Evolutionary conservation across 768 basidiomycete genomes (phyloP).

Genomic region (Tricholoma furcatifolium): DNA sequence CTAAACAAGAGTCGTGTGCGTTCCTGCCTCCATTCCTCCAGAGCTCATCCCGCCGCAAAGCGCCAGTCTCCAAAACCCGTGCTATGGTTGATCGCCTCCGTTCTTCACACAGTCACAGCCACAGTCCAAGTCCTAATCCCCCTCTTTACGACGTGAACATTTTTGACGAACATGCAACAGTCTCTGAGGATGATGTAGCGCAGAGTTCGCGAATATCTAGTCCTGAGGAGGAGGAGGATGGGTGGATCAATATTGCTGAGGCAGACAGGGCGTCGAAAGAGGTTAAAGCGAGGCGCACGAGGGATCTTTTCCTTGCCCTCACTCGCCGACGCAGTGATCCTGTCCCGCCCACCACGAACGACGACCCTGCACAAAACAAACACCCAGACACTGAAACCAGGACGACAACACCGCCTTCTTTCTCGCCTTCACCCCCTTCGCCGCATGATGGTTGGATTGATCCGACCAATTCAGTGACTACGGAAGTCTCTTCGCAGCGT

Average conservation of each 20-base stretch:
- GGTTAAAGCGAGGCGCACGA: constrained; percentile 37
- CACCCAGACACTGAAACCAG: constrained; percentile 10
- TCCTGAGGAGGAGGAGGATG: constrained; percentile 40
- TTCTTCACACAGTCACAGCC: constrained; percentile 29
- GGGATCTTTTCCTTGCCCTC: constrained; percentile 42
- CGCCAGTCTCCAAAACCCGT: constrained; percentile 53
- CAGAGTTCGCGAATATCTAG: constrained; percentile 27
- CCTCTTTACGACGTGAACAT: constrained; percentile 28
- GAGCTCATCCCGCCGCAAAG: constrained; percentile 35
- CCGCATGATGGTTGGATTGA: constrained; percentile 42
- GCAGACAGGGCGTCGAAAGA: constrained; percentile 18
- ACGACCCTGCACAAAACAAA: constrained; percentile 10
- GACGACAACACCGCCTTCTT: constrained; percentile 20
- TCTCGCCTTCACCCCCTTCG: constrained; percentile 24
- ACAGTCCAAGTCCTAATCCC: constrained; percentile 32
- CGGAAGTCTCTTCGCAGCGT: constrained; percentile 3
- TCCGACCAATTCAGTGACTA: constrained; percentile 14
- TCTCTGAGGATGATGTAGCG: constrained; percentile 41
- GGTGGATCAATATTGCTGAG: constrained; percentile 41
- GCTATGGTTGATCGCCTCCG: constrained; percentile 59
- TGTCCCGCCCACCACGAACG: constrained; percentile 25
- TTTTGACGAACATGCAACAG: constrained; percentile 32
- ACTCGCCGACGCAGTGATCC: constrained; percentile 41
- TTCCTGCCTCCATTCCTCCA: constrained; percentile 52
- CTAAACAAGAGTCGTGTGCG: constrained; percentile 27